Conservation (phyloP, 2,329 filamentous ascomycete species). For the Stachybotrys elegans region DNA sequence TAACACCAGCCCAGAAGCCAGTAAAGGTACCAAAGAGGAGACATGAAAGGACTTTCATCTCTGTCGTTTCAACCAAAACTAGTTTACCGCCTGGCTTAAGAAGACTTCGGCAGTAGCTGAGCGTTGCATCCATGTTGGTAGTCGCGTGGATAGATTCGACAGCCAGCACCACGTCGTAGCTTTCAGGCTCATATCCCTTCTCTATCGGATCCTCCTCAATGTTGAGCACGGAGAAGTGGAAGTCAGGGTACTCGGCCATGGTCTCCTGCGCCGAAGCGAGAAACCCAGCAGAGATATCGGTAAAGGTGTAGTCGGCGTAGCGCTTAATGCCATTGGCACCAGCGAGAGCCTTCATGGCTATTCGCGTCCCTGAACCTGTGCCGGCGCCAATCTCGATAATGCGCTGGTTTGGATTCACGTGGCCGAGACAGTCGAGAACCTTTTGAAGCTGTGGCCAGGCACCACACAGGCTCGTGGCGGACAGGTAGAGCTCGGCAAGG, state of each 20-base stretch:
- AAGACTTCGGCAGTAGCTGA: conserved; percentile 6
- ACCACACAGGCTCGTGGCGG: background rate
- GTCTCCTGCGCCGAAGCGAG: conserved; percentile 18
- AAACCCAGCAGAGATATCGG: conserved; percentile 32
- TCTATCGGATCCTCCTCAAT: background rate
- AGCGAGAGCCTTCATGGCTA: conserved; percentile 1
- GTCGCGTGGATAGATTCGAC: conserved; percentile 17
- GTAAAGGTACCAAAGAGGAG: conserved; percentile 19
- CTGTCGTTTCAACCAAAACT: conserved; percentile 14
- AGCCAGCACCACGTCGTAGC: conserved; percentile 25
- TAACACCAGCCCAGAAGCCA: conserved; percentile 24
- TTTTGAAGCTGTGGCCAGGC: background rate
- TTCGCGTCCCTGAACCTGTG: conserved; percentile 22
- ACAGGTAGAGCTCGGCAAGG: background rate
- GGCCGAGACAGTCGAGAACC: background rate
- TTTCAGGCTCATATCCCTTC: background rate
- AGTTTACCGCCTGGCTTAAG: conserved; percentile 19
- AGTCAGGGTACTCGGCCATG: conserved; percentile 8
- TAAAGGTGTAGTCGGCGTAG: conserved; percentile 29
- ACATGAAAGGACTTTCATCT: background rate
- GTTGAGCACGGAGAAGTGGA: background rate
- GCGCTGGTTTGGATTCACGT: background rate
- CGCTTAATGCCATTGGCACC: conserved; percentile 7
- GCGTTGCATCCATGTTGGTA: conserved; percentile 12
- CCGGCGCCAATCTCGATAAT: conserved; percentile 33